phyloP scores from a whole-genome alignment of 2,329 filamentous ascomycete species.

The Penicillium thymicola region DNA sequence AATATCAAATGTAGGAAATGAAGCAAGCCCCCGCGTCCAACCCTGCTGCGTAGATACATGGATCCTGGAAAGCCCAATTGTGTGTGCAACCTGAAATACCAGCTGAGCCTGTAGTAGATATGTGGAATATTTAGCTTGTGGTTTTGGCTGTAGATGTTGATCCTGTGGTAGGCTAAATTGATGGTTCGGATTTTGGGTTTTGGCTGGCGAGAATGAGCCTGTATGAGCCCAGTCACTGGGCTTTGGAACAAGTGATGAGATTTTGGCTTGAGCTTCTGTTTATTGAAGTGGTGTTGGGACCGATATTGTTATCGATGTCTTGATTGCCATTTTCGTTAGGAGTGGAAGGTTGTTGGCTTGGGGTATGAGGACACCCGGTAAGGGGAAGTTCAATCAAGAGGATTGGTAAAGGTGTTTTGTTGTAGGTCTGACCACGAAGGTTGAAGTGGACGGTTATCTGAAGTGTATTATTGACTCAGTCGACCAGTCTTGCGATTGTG shows the following conservation, averaged over 20 bases:
- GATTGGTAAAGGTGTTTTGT: background rate
- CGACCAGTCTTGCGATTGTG: too few species aligned
- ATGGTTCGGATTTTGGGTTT: background rate
- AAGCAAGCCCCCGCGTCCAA: background rate
- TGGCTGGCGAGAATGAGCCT: background rate
- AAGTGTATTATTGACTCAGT: too few species aligned
- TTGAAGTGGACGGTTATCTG: too few species aligned
- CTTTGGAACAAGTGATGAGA: background rate
- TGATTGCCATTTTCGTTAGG: background rate
- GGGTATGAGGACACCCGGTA: background rate
- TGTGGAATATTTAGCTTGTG: background rate
- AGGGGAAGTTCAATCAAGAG: background rate
- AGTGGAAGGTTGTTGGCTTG: background rate
- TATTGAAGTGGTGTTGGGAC: background rate
- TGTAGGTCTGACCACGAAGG: background rate
- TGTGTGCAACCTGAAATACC: background rate
- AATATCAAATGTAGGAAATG: background rate
- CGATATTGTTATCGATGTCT: background rate
- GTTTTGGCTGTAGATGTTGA: background rate
- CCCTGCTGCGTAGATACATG: background rate
- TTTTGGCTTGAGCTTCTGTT: background rate
- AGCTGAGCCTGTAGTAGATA: background rate
- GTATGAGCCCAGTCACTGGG: background rate
- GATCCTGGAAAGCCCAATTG: background rate
- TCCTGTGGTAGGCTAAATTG: background rate